Evolutionary conservation across 208 protist species (phyloP).

Genomic region (Acanthamoeba rhysodes): DNA sequence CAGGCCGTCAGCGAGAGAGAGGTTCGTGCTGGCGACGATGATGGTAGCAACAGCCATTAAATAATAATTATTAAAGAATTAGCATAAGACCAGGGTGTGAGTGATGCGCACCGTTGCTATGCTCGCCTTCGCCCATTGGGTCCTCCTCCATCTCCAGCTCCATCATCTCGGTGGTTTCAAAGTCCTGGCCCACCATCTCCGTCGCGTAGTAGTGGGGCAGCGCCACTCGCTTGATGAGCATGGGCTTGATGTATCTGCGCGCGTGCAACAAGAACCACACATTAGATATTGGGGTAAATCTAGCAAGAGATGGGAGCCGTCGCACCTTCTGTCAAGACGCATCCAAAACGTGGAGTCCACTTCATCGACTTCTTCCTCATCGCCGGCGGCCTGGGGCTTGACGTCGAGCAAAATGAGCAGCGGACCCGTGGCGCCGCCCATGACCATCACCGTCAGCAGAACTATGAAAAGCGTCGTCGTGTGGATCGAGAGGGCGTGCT

Average conservation of each 20-base stretch:
- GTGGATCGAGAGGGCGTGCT: conserved; percentile 42
- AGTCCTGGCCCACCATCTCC: neutral
- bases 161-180: neutral
- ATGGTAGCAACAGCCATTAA: too few species aligned
- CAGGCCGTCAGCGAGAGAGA: too few species aligned
- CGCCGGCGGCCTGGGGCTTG: neutral
- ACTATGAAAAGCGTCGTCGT: conserved; percentile 79
- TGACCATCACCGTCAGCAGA: conserved; percentile 79
- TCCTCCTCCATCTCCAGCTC: conserved; percentile 4
- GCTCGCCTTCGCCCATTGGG: neutral
- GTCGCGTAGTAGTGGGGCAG: conserved; percentile 18
- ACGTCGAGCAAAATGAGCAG: neutral
- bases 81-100: too few species aligned
- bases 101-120: neutral
- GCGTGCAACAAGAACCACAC: neutral
- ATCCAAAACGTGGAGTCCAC: neutral
- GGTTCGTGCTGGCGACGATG: too few species aligned
- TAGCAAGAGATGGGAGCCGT: neutral
- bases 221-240: conserved; percentile 17
- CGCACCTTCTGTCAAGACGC: conserved; percentile 83
- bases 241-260: conserved; percentile 36
- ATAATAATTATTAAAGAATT: too few species aligned
- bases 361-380: conserved; percentile 7
- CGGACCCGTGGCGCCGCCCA: conserved; percentile 70
- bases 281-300: too few species aligned